phyloP scores from a whole-genome alignment of 108 stramenopile species.

The Nitzschia palea region DNA sequence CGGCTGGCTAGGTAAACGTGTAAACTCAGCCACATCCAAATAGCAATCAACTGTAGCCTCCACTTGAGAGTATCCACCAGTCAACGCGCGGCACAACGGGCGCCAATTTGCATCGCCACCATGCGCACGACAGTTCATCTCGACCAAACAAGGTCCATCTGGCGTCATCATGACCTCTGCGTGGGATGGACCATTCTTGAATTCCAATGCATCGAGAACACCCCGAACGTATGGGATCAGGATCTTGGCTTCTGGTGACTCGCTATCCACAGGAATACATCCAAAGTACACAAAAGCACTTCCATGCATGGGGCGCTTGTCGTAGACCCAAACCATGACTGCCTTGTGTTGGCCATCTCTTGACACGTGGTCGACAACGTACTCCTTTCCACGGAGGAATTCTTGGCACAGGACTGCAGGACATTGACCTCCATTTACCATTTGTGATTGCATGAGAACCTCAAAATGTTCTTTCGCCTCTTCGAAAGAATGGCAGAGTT shows the following conservation, averaged over 20 bases:
- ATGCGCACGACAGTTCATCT: slow-evolving; percentile 78
- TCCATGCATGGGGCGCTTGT: slow-evolving; percentile 81
- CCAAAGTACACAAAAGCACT: slow-evolving; percentile 89
- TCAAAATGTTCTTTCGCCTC: slow-evolving; percentile 91
- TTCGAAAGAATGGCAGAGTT: slow-evolving; percentile 84
- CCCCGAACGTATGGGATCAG: slow-evolving; percentile 78
- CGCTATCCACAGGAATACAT: slow-evolving; percentile 69
- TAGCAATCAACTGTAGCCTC: slow-evolving; percentile 83
- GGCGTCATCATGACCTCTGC: slow-evolving; percentile 70
- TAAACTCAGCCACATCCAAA: slow-evolving; percentile 65
- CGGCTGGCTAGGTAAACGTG: slow-evolving; percentile 57
- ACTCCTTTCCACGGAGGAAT: slow-evolving; percentile 56
- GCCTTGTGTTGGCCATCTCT: slow-evolving; percentile 61
- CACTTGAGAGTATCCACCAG: slow-evolving; percentile 87
- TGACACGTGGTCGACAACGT: slow-evolving; percentile 68
- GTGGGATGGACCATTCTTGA: slow-evolving; percentile 70
- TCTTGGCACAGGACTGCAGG: slow-evolving; percentile 56
- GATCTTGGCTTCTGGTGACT: slow-evolving; percentile 70
- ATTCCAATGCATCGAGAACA: slow-evolving; percentile 76
- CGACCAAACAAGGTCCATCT: slow-evolving; percentile 87
- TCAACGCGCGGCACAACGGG: slow-evolving; percentile 69
- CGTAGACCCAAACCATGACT: slow-evolving; percentile 67
- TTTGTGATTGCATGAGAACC: slow-evolving; percentile 80
- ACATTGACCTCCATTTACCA: slow-evolving; percentile 65
- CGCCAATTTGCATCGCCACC: slow-evolving; percentile 95